Evolutionary conservation across 192 early-diverging fungal genomes (phyloP), one percentile per base, ranked within the genome.

Genomic region (Rhizophagus clarus): DNA sequence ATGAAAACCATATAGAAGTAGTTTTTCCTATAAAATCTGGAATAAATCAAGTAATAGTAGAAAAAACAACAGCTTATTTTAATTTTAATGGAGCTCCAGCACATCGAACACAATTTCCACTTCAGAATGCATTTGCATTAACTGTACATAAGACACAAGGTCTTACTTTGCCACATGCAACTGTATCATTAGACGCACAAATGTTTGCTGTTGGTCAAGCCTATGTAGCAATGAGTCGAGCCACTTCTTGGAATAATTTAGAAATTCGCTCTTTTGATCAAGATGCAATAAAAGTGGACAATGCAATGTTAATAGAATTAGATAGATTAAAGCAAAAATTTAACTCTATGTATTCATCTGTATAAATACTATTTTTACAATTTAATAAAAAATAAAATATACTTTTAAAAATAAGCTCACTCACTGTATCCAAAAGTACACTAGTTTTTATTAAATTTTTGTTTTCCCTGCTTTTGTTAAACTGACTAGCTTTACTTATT

Each of bases 131-230:
- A n/a, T 72, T 72, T 51, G 42, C 42, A 11, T 37, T 72, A 10
- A 72, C 71, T n/a, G 71, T 32, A 14, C 71, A 72, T 51, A 72
- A 72, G 49, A n/a, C 31, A n/a, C 71, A 72, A 72, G 71, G 71
- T n/a, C 20, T 72, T 12, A 66, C 64, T 1, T 24, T 66, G 2
- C 64, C 64, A 1, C 64, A 66, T n/a, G 24, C 31, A 17, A 26
- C 71, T 28, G 2, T 32, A 31, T 49, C 22, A 4, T 24, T 72
- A 1, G 71, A 72, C 24, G 49, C 49, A 42, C 10, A n/a, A 5
- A 28, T 72, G 9, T 72, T 72, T 28, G 40, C 71, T 2, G 4
- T 0, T 31, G 71, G 71, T 14, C 71, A 72, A 72, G 40, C 42
- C 3, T 72, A 72, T 8, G 71, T 72, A 6, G 22, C 71, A n/a